Base-by-base conservation (phyloP, 805 yeast genomes). In the Saccharomycopsis schoenii region DNA sequence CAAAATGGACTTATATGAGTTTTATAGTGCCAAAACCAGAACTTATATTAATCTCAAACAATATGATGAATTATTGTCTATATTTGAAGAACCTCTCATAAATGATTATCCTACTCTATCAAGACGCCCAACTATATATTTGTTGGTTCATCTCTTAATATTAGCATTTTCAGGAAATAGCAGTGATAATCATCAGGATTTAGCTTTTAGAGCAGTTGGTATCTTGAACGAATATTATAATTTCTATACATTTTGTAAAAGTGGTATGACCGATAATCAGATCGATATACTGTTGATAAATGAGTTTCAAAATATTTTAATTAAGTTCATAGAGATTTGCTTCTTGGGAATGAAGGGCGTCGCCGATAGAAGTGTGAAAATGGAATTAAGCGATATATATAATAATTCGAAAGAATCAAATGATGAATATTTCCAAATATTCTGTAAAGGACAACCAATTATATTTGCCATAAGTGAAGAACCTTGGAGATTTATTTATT, bases 11-110 rank as follows among this genome's bases (percentile, higher is more conserved):
- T 47, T 47, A 24, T 25, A 47, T 34, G 34, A 47, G 8, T 47
- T 47, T 21, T 47, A 47, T 24, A n/a, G n/a, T 25, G 8, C 6
- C n/a, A 47, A 47, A 21, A 10, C 25, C 25, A 47, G n/a, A 25
- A 69, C 73, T 4, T 66, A 67, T 14, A 42, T 68, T 8, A 61
- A 60, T 21, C 36, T 66, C 42, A 55, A 64, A 55, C 64, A 67
- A 39, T 72, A 69, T 62, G 68, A 72, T 60, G 68, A 72, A 58
- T 65, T 68, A 39, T 70, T 71, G 56, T 69, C 74, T 2, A 59
- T 72, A 34, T 76, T 76, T 58, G 52, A 47, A 47, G 52, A 47
- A 8, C 52, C 52, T 10, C 15, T 47, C 11, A 47, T 47, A 47
- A 47, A 47, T 47, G 52, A 47, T 21, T 47, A 47, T 21, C 52